Percentiles rank a stretch among this genome's conserved stretches.
phyloP scores from a whole-genome alignment of 345 rosid genomes.

The Lumnitzera racemosa region DNA sequence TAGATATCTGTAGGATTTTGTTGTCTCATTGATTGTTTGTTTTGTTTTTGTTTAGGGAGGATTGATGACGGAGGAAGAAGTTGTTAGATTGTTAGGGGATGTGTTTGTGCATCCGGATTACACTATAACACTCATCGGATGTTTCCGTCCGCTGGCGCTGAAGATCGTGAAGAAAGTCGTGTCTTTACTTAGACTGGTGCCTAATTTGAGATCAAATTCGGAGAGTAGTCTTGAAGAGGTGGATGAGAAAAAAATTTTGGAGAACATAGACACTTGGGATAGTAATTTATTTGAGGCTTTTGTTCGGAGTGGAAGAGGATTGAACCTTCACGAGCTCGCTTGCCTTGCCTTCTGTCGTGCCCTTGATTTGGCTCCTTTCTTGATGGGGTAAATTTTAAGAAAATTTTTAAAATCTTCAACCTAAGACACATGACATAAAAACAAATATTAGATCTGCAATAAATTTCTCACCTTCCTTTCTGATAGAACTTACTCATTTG shows the following conservation, averaged over 20 bases:
- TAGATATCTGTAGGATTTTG: background rate
- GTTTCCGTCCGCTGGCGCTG: slow-evolving; percentile 45
- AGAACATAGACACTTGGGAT: slow-evolving; percentile 17
- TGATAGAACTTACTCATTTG: slow-evolving; percentile 8
- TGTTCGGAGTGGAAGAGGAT: slow-evolving; percentile 43
- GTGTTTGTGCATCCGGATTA: slow-evolving; percentile 55
- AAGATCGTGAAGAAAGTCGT: slow-evolving; percentile 58
- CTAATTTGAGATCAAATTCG: slow-evolving; percentile 38
- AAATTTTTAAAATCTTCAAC: too few species aligned
- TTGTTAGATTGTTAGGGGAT: slow-evolving; percentile 43
- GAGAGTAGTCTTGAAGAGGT: slow-evolving; percentile 4
- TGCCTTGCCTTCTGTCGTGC: slow-evolving; percentile 82
- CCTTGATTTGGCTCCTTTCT: slow-evolving; percentile 62
- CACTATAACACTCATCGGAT: slow-evolving; percentile 62
- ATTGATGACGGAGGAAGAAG: slow-evolving; percentile 42
- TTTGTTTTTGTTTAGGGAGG: slow-evolving; percentile 31
- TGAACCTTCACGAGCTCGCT: slow-evolving; percentile 80
- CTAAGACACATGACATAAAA: too few species aligned
- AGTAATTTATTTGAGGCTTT: slow-evolving; percentile 47
- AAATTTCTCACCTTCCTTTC: background rate
- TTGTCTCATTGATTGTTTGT: background rate
- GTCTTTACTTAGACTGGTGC: slow-evolving; percentile 37
- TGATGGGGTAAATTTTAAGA: slow-evolving; percentile 39
- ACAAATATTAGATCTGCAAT: too few species aligned
- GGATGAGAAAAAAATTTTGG: slow-evolving; percentile 2